Evolutionary conservation across 306 rosid genomes (phyloP).

Genomic region (Quercus glauca): DNA sequence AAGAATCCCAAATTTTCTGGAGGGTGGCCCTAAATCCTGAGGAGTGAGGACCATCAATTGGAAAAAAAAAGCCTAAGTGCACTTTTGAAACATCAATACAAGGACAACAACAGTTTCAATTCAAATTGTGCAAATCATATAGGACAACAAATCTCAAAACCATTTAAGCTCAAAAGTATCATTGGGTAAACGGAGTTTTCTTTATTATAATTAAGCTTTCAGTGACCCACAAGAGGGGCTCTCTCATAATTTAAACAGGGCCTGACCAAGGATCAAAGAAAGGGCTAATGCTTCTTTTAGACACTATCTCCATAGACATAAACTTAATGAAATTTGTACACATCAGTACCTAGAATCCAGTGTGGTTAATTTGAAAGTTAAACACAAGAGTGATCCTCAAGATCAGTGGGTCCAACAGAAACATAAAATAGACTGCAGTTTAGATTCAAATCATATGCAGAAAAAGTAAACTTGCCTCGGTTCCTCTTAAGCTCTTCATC

Average conservation of each 20-base stretch:
- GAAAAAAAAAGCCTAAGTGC: neutral
- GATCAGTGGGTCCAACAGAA: neutral
- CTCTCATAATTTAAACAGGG: neutral
- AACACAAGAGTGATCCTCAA: neutral
- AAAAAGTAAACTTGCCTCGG: conserved; percentile 56
- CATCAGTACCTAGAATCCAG: neutral
- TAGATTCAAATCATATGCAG: neutral
- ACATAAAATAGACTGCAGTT: conserved; percentile 1
- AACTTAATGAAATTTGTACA: neutral
- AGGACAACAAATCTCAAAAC: neutral
- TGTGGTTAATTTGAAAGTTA: neutral
- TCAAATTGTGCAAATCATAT: neutral
- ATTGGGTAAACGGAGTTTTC: neutral
- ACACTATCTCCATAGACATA: too few relatives aligned
- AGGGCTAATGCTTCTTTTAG: neutral
- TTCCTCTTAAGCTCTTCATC: conserved; percentile 69
- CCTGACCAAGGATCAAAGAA: neutral
- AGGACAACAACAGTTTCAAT: neutral
- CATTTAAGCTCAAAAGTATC: neutral
- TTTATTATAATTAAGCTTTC: neutral
- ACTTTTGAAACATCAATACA: neutral
- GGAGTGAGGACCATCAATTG: neutral
- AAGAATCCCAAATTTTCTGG: neutral
- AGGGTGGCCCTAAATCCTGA: neutral
- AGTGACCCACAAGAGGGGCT: neutral